A percentile compares a stretch with the other conserved stretches of the same genome.
phyloP scores from a whole-genome alignment of 176 grass and related monocot genomes.

The Oryza glumipatula region DNA sequence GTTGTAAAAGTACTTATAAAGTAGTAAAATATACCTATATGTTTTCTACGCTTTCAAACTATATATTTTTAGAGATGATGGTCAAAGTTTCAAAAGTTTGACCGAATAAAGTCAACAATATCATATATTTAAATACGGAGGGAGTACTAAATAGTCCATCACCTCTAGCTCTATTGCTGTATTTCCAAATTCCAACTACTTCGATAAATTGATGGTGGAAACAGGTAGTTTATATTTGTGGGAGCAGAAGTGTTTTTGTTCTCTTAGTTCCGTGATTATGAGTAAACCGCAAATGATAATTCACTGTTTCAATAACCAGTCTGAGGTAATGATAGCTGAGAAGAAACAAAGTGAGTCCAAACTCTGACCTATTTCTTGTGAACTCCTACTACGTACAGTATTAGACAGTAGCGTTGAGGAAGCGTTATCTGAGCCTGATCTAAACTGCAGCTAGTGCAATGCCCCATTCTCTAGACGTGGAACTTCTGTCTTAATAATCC shows the following conservation, averaged over 20 bases:
- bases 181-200: neutral
- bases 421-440: neutral
- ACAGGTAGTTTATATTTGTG: neutral
- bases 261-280: conserved; percentile 2
- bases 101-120: too few relatives aligned
- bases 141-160: neutral
- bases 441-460: neutral
- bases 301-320: neutral
- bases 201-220: neutral
- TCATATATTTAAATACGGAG: too few relatives aligned
- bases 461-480: neutral
- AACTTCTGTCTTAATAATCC: neutral
- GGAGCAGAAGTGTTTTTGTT: neutral
- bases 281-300: neutral
- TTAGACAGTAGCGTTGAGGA: neutral
- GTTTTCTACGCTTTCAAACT: too few relatives aligned
- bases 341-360: neutral
- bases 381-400: neutral
- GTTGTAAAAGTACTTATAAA: too few relatives aligned
- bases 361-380: neutral
- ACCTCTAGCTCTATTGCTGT: neutral
- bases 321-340: neutral
- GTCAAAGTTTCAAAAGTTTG: too few relatives aligned
- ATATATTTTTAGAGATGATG: too few relatives aligned
- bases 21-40: too few relatives aligned